These are phyloP conservation scores for Dionaea muscipula DNA, from an alignment of 179 eudicot genomes.

Conservation along the genomic window DNA sequence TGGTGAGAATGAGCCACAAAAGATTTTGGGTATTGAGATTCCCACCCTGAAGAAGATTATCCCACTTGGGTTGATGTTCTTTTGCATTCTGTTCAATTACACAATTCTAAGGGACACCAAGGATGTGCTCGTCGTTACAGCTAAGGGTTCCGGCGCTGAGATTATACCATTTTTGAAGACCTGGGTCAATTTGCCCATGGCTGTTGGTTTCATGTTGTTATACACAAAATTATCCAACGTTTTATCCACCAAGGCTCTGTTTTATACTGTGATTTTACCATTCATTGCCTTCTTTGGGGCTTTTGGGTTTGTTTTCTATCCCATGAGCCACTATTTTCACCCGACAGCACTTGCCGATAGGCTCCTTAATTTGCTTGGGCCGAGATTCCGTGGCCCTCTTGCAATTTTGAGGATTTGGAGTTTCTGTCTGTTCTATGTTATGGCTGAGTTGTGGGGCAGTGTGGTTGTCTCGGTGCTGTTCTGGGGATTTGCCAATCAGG, in stretches of 20 bases:
- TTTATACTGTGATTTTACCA: conserved; percentile 65
- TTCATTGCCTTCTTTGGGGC: conserved; percentile 97
- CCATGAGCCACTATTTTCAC: conserved; percentile 70
- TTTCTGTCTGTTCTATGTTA: conserved; percentile 96
- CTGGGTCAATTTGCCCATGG: conserved; percentile 99
- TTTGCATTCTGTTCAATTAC: conserved; percentile 81
- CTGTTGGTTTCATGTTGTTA: conserved; percentile 80
- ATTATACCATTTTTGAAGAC: conserved; percentile 92
- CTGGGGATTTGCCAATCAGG: conserved; percentile 99
- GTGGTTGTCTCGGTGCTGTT: conserved; percentile 91
- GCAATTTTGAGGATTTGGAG: conserved; percentile 98
- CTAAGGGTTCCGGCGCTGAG: conserved; percentile 93
- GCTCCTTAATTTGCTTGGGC: conserved; percentile 61
- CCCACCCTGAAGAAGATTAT: conserved; percentile 69
- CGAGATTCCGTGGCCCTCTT: conserved; percentile 90
- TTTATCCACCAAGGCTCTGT: conserved; percentile 71
- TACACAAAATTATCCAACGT: conserved; percentile 76
- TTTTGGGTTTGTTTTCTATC: conserved; percentile 86
- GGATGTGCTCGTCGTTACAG: conserved; percentile 95
- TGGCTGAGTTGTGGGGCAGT: conserved; percentile 99
- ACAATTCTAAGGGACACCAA: too few relatives aligned
- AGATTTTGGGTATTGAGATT: conserved; percentile 61
- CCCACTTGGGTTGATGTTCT: conserved; percentile 89
- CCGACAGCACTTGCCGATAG: conserved; percentile 82
- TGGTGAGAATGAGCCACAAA: conserved; percentile 41